A percentile compares a stretch with the other conserved stretches of the same genome.
phyloP scores from a whole-genome alignment of 805 yeast species.

The Yarrowia hollandica region DNA sequence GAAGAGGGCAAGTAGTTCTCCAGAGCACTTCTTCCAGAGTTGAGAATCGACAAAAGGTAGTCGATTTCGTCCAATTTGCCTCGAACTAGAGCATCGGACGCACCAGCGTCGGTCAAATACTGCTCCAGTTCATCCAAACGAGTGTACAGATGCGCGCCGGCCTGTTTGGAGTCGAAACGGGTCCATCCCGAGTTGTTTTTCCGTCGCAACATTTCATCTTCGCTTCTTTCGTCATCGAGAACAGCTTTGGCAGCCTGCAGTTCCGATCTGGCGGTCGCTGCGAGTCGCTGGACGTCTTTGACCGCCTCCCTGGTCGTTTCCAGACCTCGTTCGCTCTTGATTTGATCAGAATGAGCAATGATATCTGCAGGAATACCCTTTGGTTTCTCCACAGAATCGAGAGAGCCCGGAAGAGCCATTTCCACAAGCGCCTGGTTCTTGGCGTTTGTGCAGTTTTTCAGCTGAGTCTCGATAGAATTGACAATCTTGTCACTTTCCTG shows the following conservation, averaged over 20 bases:
- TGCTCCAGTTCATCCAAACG: constrained; percentile 49
- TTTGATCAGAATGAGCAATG: constrained; percentile 54
- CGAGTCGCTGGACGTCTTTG: constrained; percentile 49
- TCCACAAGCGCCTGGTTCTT: constrained; percentile 17
- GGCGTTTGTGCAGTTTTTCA: constrained; percentile 47
- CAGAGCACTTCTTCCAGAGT: constrained; percentile 42
- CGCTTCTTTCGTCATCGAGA: constrained; percentile 52
- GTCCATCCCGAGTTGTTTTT: constrained; percentile 60
- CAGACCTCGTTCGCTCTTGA: constrained; percentile 56
- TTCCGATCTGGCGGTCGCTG: constrained; percentile 46
- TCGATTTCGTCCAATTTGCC: constrained; percentile 52
- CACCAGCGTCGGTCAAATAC: constrained; percentile 57
- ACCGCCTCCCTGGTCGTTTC: constrained; percentile 46
- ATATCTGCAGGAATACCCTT: constrained; percentile 59
- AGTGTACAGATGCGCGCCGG: constrained; percentile 45
- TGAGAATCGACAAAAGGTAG: constrained; percentile 48
- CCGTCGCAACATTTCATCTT: constrained; percentile 54
- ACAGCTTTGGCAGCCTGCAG: constrained; percentile 42
- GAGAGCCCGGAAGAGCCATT: constrained; percentile 52
- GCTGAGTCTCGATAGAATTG: constrained; percentile 32
- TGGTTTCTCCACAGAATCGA: constrained; percentile 61
- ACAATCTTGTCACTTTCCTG: constrained; percentile 48
- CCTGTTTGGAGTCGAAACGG: constrained; percentile 49
- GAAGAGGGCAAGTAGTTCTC: constrained; percentile 41
- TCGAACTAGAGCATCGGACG: constrained; percentile 59